A percentile compares a stretch with the other conserved stretches of the same genome.
These are phyloP conservation scores for Pseudisothecium myosuroides DNA, from an alignment of 225 moss, liverwort and hornwort species.

Conservation along the genomic window DNA sequence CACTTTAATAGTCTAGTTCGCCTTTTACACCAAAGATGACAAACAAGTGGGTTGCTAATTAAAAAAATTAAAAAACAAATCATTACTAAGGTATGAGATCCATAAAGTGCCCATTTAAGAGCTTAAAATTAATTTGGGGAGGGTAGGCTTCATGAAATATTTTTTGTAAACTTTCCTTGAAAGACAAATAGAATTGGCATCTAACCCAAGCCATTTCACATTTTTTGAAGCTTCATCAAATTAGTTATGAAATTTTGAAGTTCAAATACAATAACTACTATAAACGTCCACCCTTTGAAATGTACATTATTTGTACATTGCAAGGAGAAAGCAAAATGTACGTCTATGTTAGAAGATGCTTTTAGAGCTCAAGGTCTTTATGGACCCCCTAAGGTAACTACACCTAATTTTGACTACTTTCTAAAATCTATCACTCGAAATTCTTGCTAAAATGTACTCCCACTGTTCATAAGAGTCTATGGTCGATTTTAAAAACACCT, in stretches of 20 bases:
- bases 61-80: neutral
- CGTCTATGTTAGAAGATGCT: fast-evolving
- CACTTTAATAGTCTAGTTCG: neutral
- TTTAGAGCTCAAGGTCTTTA: no score
- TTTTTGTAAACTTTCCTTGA: neutral
- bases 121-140: neutral
- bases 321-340: neutral
- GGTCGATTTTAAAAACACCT: no score
- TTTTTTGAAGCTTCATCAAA: neutral
- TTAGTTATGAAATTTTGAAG: neutral
- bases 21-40: neutral
- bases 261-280: neutral
- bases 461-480: no score
- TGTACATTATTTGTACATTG: neutral
- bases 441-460: no score
- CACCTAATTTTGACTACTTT: no score
- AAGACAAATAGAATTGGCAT: neutral
- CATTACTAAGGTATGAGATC: fast-evolving
- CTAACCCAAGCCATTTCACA: fast-evolving
- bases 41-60: fast-evolving
- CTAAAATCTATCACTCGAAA: no score
- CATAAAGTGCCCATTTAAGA: no score
- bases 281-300: fast-evolving
- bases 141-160: neutral
- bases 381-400: no score